Base-by-base conservation (phyloP, 169 alveolate species). In the Cryptosporidium viatorum region DNA sequence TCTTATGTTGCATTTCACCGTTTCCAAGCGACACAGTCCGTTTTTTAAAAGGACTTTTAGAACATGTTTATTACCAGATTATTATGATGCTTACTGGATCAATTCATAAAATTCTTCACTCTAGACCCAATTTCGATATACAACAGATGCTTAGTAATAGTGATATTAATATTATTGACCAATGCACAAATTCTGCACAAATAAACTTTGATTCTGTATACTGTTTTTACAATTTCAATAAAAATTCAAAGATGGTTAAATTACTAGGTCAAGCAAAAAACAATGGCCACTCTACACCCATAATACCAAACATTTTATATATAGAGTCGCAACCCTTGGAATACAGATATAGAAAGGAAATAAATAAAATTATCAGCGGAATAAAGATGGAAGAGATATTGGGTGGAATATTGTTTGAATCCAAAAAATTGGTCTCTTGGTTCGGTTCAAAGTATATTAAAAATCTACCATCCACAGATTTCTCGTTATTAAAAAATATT, bases 1-100 rank as follows among this genome's bases (percentile, higher is more conserved):
- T 43, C 9, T 31, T 80, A 14, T 59, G 73, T 43, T 80, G 89
- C 23, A 59, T 80, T 10, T 80, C 89, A 0, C 23, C 71, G 26
- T 80, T 62, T 43, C 29, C 74, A 21, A 59, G 21, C 14, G 89
- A 80, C 31, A 74, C 89, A 12, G 35, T 80, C 7, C 65, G 68
- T 12, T 80, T 60, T 65, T 31, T 80, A 65, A 80, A 65, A 33
- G 75, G 89, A n/a, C 31, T 80, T 5, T 45, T 80, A 43, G 89
- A 80, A 45, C 41, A 80, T 33, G 68, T 62, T 41, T 80, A 80
- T 33, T 80, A 80, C 16, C 89, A 80, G 23, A 23, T 80, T 23
- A 39, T 80, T 48, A 65, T 65, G 75, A n/a, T 80, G 14, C 26
- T 80, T 23, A 80, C 89, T n/a, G 89, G 89, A 9, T 80, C 89